Evolutionary conservation across 257 asterid species (phyloP).

Genomic region (Ophiorrhiza pumila): DNA sequence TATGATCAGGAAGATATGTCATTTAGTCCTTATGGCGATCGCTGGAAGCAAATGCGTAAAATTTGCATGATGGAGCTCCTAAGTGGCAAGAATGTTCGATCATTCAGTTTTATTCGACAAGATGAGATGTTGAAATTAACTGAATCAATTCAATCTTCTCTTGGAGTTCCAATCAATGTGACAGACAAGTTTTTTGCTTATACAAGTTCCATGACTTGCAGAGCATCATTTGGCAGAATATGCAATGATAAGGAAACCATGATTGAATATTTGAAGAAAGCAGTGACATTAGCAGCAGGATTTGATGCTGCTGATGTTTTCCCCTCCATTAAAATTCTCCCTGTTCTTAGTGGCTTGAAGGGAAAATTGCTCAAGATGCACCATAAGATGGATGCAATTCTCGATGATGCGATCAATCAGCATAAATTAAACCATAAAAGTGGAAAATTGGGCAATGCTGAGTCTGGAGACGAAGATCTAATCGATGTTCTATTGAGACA

Average conservation of each 20-base stretch:
- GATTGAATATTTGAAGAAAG: conserved; percentile 12
- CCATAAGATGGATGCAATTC: conserved; percentile 16
- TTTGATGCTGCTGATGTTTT: conserved; percentile 31
- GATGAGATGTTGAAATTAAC: conserved; percentile 20
- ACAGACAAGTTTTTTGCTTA: conserved; percentile 2
- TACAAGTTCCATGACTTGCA: conserved; percentile 19
- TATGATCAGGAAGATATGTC: conserved; percentile 23
- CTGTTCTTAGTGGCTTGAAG: conserved; percentile 7
- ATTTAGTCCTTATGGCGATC: conserved; percentile 35
- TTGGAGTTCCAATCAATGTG: conserved; percentile 17
- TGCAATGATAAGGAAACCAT: conserved; percentile 16
- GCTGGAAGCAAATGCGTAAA: conserved; percentile 46
- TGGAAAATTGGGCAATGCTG: conserved; percentile 2
- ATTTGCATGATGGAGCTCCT: too few species aligned
- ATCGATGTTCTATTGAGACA: not conserved
- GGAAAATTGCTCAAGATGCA: conserved; percentile 21
- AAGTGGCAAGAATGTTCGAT: conserved; percentile 24
- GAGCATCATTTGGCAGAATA: conserved; percentile 35
- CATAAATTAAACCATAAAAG: conserved; percentile 26
- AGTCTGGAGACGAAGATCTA: not conserved
- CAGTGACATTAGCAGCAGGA: conserved; percentile 18
- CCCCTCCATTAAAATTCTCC: conserved; percentile 32
- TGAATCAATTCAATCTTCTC: conserved; percentile 6
- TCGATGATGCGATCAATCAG: conserved; percentile 31
- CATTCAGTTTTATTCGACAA: conserved; percentile 21